phyloP scores from a whole-genome alignment of 75 land plant species.

The Cupressus sempervirens region DNA sequence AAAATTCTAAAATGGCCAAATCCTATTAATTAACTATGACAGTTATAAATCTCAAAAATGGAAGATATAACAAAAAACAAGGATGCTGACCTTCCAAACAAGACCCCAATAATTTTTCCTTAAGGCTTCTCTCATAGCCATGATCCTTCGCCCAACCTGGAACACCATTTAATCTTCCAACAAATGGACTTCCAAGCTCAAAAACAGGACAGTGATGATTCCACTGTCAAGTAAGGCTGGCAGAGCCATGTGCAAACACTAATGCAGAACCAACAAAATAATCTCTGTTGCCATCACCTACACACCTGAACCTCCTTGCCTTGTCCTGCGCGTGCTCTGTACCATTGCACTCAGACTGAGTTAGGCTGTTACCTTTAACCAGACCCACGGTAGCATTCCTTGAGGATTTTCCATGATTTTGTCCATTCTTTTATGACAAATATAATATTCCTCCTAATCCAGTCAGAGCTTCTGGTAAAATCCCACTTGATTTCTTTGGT shows the following conservation, averaged over 20 bases:
- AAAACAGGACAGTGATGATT: too few species aligned
- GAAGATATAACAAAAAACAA: too few species aligned
- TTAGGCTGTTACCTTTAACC: neutral
- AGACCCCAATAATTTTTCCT: conserved; percentile 29
- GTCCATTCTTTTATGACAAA: neutral
- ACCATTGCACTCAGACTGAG: neutral
- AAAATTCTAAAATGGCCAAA: too few species aligned
- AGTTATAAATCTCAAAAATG: too few species aligned
- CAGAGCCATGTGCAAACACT: neutral
- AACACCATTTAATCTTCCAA: conserved; percentile 10
- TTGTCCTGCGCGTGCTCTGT: conserved; percentile 6
- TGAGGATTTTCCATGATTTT: conserved; percentile 23
- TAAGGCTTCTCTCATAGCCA: conserved; percentile 17
- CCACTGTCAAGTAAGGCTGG: too few species aligned
- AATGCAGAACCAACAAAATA: conserved; percentile 16
- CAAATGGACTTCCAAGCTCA: too few species aligned
- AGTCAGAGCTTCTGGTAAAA: neutral
- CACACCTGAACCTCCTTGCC: conserved; percentile 18
- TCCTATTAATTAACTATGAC: too few species aligned
- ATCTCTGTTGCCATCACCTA: conserved; percentile 18
- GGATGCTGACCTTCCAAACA: conserved; percentile 23
- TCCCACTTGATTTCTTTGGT: conserved; percentile 30
- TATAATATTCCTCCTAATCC: neutral
- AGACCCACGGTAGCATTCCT: conserved; percentile 4
- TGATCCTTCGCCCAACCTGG: conserved; percentile 20